Evolutionary conservation across 2,329 filamentous ascomycete genomes (phyloP).

Genomic region (Colletotrichum nymphaeae): DNA sequence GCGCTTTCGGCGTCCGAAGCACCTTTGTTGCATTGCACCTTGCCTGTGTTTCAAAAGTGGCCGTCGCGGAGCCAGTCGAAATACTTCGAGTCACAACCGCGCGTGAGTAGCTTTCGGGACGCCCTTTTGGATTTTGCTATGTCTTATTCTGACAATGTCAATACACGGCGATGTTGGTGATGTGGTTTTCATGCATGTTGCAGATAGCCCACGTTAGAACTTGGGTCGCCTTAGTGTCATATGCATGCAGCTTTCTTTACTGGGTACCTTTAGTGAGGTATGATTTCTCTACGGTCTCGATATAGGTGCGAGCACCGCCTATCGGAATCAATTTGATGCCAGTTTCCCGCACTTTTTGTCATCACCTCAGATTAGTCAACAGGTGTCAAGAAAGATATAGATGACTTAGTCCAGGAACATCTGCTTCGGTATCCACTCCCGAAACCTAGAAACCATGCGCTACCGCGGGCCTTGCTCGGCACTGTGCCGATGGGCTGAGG

Average conservation of each 20-base stretch:
- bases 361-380: background rate
- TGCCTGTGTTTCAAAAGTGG: background rate
- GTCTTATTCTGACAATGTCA: no score
- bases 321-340: background rate
- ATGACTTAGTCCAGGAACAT: background rate
- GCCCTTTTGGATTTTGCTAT: background rate
- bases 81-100: background rate
- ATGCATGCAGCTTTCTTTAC: background rate
- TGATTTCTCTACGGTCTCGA: background rate
- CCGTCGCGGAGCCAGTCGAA: background rate
- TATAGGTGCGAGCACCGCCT: background rate
- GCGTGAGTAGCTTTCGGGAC: background rate
- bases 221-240: background rate
- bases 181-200: background rate
- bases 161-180: background rate
- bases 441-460: constrained; percentile 14
- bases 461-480: constrained; percentile 4
- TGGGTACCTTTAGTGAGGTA: no score
- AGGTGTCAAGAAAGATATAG: background rate
- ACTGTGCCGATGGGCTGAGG: constrained; percentile 13
- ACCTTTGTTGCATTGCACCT: background rate
- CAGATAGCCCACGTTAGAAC: background rate
- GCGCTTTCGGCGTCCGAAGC: background rate
- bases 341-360: background rate
- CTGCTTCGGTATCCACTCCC: constrained; percentile 8